Percentiles rank a stretch among this genome's conserved stretches.
These are phyloP conservation scores for Carex littledalei DNA, from an alignment of 176 grass and related monocot genomes.

Conservation along the genomic window DNA sequence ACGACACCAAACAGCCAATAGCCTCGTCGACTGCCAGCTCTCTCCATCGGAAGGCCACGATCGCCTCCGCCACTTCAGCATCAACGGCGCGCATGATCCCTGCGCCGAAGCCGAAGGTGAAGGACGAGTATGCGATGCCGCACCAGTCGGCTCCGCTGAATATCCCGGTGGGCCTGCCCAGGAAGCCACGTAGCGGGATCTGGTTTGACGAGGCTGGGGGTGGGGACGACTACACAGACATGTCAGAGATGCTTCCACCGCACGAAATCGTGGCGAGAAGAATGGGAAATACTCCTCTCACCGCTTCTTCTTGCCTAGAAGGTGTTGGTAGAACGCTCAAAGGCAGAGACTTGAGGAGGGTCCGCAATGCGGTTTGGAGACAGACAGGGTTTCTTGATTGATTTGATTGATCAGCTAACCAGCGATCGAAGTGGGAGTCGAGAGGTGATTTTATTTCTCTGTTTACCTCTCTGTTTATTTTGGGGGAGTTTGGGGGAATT, in stretches of 20 bases:
- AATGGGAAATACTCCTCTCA: constrained; percentile 14
- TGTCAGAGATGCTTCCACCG: constrained; percentile 22
- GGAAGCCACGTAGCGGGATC: background rate
- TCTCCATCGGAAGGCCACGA: constrained; percentile 22
- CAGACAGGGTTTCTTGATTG: constrained; percentile 25
- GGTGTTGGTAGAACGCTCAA: constrained; percentile 17
- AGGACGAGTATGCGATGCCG: constrained; percentile 13
- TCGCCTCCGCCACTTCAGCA: constrained; percentile 17
- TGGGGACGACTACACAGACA: background rate
- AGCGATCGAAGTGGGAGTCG: background rate
- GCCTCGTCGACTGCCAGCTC: background rate
- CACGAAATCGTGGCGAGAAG: constrained; percentile 19
- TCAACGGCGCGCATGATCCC: constrained; percentile 16
- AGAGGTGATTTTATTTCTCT: constrained; percentile 26
- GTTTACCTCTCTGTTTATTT: constrained; percentile 9
- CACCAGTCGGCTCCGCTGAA: constrained; percentile 21
- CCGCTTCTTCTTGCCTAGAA: constrained; percentile 18
- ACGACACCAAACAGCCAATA: background rate
- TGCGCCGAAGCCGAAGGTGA: constrained; percentile 9
- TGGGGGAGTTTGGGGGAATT: background rate
- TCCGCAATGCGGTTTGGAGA: constrained; percentile 20
- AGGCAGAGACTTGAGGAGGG: constrained; percentile 19
- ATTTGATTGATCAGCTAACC: background rate
- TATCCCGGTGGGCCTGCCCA: constrained; percentile 7
- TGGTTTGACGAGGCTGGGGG: constrained; percentile 4